Base-by-base conservation (phyloP, 306 rosid species). In the Vicia sativa region DNA sequence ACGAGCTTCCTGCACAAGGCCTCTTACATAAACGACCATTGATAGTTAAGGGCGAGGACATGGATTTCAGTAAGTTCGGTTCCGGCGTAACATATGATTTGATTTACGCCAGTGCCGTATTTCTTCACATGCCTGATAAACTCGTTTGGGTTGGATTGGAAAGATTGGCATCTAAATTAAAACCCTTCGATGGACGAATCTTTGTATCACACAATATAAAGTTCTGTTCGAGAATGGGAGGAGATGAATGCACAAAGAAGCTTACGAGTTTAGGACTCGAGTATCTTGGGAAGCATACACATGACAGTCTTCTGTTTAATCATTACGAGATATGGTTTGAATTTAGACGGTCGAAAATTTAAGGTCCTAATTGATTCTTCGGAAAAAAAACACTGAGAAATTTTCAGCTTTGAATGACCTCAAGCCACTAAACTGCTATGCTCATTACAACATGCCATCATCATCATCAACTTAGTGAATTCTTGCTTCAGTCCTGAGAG, bases 1-100 rank as follows among this genome's bases (percentile, higher is more conserved):
- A 91, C 37, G 97, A 91, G 81, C 97, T 92, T 78, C 97, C 97
- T 9, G 83, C 97, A 14, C 95, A 89, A 73, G 97, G 97, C 67
- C 90, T 87, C 68, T 78, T 89, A 68, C 76, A 76, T 67, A 92
- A 92, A 75, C 89, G 96, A 42, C 97, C 97, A 9, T 42, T 84
- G 73, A 92, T 92, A 15, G 84, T 89, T 65, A 89, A 82, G 77
- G 95, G 96, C 5, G 95, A 89, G 2, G 81, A 76, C 80, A 92
- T 92, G 97, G 92, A 89, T 49, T 89, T 92, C 79, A 69, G 71
- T 37, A 79, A 69, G 78, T 85, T 92, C 60, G 90, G 82, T 59
- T 73, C 88, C 6, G 84, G 71, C 43, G 67, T 65, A 66, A 56
- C 38, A 9, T 92, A 84, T 70, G 87, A 92, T 62, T 74, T 92